phyloP scores from a whole-genome alignment of 257 asterid genomes.

The Forsythia suspensa region DNA sequence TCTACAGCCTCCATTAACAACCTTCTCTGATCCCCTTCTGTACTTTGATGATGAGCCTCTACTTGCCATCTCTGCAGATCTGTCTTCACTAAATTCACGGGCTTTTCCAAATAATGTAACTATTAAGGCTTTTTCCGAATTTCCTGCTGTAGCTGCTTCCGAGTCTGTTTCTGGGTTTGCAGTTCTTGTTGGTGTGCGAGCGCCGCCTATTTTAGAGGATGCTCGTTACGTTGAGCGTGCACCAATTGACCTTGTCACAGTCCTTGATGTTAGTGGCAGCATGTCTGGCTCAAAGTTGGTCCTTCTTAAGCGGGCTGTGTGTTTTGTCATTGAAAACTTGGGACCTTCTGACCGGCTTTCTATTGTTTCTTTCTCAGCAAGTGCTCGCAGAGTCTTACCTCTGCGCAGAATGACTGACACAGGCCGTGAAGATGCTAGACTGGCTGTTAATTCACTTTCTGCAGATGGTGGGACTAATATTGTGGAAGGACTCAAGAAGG shows the following conservation, averaged over 20 bases:
- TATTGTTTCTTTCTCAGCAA: conserved; percentile 32
- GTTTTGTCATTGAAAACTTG: conserved; percentile 36
- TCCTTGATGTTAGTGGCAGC: conserved; percentile 48
- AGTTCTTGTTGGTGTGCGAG: conserved; percentile 38
- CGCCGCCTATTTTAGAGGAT: conserved; percentile 29
- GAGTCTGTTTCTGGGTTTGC: conserved; percentile 28
- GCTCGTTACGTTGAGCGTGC: conserved; percentile 24
- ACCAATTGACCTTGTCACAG: conserved; percentile 44
- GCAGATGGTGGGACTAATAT: conserved; percentile 31
- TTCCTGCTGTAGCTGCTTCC: conserved; percentile 32
- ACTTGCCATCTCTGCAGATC: conserved; percentile 7
- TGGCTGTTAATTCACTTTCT: conserved; percentile 28
- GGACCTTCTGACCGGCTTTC: conserved; percentile 39
- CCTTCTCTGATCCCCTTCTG: neutral
- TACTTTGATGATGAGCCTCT: conserved; percentile 37
- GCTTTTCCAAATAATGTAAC: conserved; percentile 4
- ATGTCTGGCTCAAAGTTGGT: conserved; percentile 36
- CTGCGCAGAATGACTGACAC: conserved; percentile 35
- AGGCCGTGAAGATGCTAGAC: conserved; percentile 34
- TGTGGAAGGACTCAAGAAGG: conserved; percentile 26
- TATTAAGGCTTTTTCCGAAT: conserved; percentile 28
- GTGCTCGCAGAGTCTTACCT: conserved; percentile 34
- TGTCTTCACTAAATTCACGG: neutral
- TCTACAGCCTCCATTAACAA: neutral
- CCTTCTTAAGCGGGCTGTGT: conserved; percentile 33